These are phyloP conservation scores for Cylindrodendrum hubeiense DNA, from an alignment of 2,329 filamentous ascomycete species.

Conservation along the genomic window DNA sequence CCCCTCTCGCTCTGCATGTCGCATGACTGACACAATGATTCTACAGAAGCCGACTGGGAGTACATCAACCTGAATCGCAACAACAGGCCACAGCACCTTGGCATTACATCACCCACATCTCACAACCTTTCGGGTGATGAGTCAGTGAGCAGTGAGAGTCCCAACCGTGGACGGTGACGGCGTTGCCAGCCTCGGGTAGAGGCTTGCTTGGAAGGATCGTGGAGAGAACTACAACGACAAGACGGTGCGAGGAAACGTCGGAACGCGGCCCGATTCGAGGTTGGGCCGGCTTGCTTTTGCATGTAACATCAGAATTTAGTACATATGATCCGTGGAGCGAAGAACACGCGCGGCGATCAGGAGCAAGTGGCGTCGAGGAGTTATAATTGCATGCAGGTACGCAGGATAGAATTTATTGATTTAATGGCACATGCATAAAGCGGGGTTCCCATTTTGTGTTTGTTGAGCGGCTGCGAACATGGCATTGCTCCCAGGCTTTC, in stretches of 20 bases:
- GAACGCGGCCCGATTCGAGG: constrained; percentile 9
- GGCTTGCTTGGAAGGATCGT: neutral
- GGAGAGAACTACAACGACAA: neutral
- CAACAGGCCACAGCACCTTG: constrained; percentile 29
- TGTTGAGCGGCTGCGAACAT: neutral
- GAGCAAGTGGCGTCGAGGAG: neutral
- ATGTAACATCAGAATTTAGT: neutral
- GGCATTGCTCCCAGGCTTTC: neutral
- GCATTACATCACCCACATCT: neutral
- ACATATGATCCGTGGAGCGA: neutral
- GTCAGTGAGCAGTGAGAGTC: constrained; percentile 4
- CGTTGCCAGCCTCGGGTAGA: neutral
- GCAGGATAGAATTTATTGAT: no score
- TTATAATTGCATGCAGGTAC: constrained; percentile 1
- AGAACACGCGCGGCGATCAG: neutral
- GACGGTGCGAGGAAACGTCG: neutral
- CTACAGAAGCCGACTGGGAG: constrained; percentile 21
- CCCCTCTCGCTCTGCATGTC: neutral
- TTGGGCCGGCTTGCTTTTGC: constrained; percentile 1
- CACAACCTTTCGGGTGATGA: neutral
- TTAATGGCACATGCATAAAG: constrained; percentile 5
- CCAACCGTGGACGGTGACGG: neutral
- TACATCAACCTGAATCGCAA: constrained; percentile 33
- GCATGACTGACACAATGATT: neutral
- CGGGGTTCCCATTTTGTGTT: constrained; percentile 7